Evolutionary conservation across 1,284 basidiomycete species (phyloP).

Genomic region (Marasmius fiardii): DNA sequence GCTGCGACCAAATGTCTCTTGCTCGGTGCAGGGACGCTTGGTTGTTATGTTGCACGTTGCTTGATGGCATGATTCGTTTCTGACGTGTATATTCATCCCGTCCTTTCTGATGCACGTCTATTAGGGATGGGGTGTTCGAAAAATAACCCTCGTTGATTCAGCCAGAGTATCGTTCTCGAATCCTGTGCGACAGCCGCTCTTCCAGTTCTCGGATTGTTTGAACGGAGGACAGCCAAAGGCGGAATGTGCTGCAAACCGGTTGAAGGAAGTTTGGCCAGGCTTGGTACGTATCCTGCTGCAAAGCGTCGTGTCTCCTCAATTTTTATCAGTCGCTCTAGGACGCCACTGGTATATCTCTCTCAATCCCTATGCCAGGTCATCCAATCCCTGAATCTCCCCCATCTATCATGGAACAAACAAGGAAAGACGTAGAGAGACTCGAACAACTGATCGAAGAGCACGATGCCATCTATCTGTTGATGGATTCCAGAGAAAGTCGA

Average conservation of each 20-base stretch:
- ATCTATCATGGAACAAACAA: slow-evolving; percentile 49
- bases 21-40: slow-evolving; percentile 93
- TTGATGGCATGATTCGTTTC: slow-evolving; percentile 64
- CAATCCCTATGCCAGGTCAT: slow-evolving; percentile 98
- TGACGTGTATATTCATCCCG: neutral
- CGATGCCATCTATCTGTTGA: slow-evolving; percentile 91
- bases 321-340: too few relatives aligned
- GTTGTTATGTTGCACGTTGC: slow-evolving; percentile 91
- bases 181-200: slow-evolving; percentile 94
- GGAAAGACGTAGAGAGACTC: slow-evolving; percentile 67
- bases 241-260: slow-evolving; percentile 81
- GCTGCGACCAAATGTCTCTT: slow-evolving; percentile 79
- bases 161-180: slow-evolving; percentile 93
- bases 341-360: slow-evolving; percentile 70
- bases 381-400: slow-evolving; percentile 61
- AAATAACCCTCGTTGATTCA: slow-evolving; percentile 91
- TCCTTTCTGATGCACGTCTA: neutral
- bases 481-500: slow-evolving; percentile 95
- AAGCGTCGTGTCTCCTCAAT: too few relatives aligned
- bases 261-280: slow-evolving; percentile 91
- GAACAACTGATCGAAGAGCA: slow-evolving; percentile 81
- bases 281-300: slow-evolving; percentile 67
- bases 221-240: slow-evolving; percentile 94
- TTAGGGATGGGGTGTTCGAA: slow-evolving; percentile 93
- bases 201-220: slow-evolving; percentile 94